These are phyloP conservation scores for Nakazawaea anatomiae DNA, from an alignment of 805 yeast species.

Conservation along the genomic window DNA sequence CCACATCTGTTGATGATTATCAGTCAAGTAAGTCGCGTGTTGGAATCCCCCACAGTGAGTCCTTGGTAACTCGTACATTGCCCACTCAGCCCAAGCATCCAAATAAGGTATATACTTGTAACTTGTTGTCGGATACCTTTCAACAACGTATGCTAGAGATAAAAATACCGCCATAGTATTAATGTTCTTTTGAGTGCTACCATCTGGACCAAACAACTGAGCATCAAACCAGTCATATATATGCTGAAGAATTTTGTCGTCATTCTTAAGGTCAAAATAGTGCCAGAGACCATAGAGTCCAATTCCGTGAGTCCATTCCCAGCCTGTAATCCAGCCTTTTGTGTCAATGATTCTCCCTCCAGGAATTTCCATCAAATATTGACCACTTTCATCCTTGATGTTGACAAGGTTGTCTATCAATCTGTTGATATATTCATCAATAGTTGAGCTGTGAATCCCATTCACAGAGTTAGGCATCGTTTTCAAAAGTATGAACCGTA, in stretches of 20 bases:
- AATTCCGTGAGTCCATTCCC: constrained; percentile 36
- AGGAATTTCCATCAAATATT: constrained; percentile 23
- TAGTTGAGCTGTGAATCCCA: constrained; percentile 13
- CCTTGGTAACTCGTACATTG: constrained; percentile 22
- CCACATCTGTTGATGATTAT: constrained; percentile 25
- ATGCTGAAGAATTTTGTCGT: constrained; percentile 17
- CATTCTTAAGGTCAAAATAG: constrained; percentile 23
- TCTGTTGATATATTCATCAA: constrained; percentile 15
- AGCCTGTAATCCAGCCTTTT: constrained; percentile 31
- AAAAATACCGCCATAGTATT: constrained; percentile 31
- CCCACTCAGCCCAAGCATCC: constrained; percentile 31
- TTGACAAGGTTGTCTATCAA: constrained; percentile 22
- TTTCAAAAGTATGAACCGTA: neutral
- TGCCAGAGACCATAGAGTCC: constrained; percentile 33
- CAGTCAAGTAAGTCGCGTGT: constrained; percentile 27
- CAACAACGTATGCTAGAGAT: constrained; percentile 25
- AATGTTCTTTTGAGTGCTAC: constrained; percentile 27
- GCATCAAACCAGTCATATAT: constrained; percentile 24
- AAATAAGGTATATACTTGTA: constrained; percentile 21
- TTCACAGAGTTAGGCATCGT: constrained; percentile 16
- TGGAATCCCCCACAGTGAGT: constrained; percentile 30
- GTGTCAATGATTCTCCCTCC: constrained; percentile 29
- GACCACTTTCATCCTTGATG: constrained; percentile 26
- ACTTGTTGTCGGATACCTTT: constrained; percentile 14
- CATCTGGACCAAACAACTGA: constrained; percentile 22